Evolutionary conservation across 768 basidiomycete genomes (phyloP).

Genomic region (Suillus lakei): DNA sequence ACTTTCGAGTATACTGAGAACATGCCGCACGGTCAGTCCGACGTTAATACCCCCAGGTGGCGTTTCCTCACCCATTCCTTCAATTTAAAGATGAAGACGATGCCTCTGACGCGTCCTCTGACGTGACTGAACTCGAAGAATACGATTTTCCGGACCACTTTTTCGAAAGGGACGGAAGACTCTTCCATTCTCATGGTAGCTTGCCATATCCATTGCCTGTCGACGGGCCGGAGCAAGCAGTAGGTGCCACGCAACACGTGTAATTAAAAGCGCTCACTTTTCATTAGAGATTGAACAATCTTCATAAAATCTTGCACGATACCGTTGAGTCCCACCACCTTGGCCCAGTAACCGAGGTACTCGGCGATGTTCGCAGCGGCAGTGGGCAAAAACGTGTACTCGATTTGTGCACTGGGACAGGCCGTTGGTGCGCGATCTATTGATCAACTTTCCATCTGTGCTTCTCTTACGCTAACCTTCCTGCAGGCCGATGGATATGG

Average conservation of each 20-base stretch:
- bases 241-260: slow-evolving; percentile 35
- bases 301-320: slow-evolving; percentile 53
- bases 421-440: slow-evolving; percentile 60
- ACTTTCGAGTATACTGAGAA: slow-evolving; percentile 33
- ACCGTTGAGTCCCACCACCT: slow-evolving; percentile 62
- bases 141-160: slow-evolving; percentile 69
- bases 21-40: slow-evolving; percentile 20
- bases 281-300: slow-evolving; percentile 54
- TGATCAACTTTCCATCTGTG: slow-evolving; percentile 24
- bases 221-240: slow-evolving; percentile 71
- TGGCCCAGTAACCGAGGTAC: slow-evolving; percentile 60
- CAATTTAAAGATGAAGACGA: slow-evolving; percentile 35
- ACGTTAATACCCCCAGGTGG: background rate
- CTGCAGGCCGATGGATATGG: slow-evolving; percentile 78
- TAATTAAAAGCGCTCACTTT: slow-evolving; percentile 9
- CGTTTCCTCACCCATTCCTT: background rate
- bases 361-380: slow-evolving; percentile 44
- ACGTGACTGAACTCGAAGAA: slow-evolving; percentile 48
- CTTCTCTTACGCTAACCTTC: slow-evolving; percentile 15
- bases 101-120: slow-evolving; percentile 47
- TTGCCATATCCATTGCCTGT: slow-evolving; percentile 77
- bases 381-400: slow-evolving; percentile 57
- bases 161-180: slow-evolving; percentile 56
- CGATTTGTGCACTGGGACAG: slow-evolving; percentile 80
- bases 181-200: slow-evolving; percentile 68